phyloP scores from a whole-genome alignment of 768 basidiomycete species.

The Mycena capillaripes region DNA sequence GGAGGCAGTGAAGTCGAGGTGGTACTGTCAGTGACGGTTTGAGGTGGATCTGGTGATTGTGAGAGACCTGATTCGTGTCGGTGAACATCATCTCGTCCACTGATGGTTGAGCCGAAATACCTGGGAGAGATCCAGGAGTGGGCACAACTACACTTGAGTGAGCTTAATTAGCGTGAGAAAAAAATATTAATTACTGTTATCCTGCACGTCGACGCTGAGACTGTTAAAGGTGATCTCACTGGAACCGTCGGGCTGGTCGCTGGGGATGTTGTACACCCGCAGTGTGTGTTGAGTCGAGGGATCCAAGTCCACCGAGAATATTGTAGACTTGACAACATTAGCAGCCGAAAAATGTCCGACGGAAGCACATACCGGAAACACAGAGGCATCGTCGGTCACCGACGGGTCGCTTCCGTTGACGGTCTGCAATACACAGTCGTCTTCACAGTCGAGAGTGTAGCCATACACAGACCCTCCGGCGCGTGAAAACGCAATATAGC shows the following conservation, averaged over 20 bases:
- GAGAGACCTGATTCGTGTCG: neutral
- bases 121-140: neutral
- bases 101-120: neutral
- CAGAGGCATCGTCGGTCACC: slow-evolving; percentile 33
- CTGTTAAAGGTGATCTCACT: slow-evolving; percentile 45
- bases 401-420: slow-evolving; percentile 42
- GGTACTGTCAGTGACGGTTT: neutral
- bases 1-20: neutral
- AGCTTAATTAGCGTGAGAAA: neutral
- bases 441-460: slow-evolving; percentile 46
- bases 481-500: slow-evolving; percentile 45
- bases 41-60: too few relatives aligned
- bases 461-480: slow-evolving; percentile 44
- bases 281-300: slow-evolving; percentile 41
- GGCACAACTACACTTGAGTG: neutral
- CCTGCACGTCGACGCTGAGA: slow-evolving; percentile 36
- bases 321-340: slow-evolving; percentile 36
- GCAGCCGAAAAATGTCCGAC: neutral
- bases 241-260: slow-evolving; percentile 29
- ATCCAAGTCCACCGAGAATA: slow-evolving; percentile 47
- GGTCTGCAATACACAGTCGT: slow-evolving; percentile 9
- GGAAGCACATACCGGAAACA: slow-evolving; percentile 35
- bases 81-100: slow-evolving; percentile 2
- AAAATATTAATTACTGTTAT: slow-evolving; percentile 10
- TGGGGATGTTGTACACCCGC: slow-evolving; percentile 43